Evolutionary conservation across 305 asterid species (phyloP).

Genomic region (Fraxinus albicans): DNA sequence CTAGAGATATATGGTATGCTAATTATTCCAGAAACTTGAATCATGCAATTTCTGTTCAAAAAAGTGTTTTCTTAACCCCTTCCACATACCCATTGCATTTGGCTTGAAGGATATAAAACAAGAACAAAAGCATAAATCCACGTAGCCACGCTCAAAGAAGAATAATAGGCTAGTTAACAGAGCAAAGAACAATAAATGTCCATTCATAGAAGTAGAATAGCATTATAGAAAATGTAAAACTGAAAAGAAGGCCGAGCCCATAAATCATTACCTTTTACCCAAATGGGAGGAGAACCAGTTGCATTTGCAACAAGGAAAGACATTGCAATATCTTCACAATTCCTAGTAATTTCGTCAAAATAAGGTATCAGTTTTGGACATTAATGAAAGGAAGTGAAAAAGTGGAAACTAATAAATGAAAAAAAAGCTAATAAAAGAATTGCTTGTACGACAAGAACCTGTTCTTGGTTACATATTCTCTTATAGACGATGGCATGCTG

Average conservation of each 20-base stretch:
- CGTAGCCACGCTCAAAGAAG: background rate
- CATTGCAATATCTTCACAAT: constrained; percentile 95
- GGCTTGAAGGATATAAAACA: background rate
- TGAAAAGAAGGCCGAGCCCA: constrained; percentile 2
- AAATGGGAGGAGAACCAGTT: constrained; percentile 78
- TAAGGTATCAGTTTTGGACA: constrained; percentile 8
- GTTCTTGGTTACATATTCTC: constrained; percentile 61
- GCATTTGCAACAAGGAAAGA: constrained; percentile 86
- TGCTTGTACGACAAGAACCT: constrained; percentile 39
- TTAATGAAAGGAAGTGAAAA: constrained; percentile 1
- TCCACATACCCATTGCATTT: background rate
- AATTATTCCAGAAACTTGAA: background rate
- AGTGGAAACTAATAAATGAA: background rate
- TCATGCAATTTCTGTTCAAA: background rate
- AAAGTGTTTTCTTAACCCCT: background rate
- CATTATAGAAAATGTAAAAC: background rate
- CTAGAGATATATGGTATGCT: background rate
- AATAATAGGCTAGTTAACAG: background rate
- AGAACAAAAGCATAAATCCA: background rate
- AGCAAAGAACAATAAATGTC: background rate
- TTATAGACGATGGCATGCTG: constrained; percentile 77
- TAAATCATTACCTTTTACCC: constrained; percentile 72
- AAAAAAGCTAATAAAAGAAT: background rate
- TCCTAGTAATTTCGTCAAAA: constrained; percentile 40
- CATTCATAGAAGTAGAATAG: background rate